phyloP scores from a whole-genome alignment of 306 rosid genomes.

The Trifolium fragiferum region DNA sequence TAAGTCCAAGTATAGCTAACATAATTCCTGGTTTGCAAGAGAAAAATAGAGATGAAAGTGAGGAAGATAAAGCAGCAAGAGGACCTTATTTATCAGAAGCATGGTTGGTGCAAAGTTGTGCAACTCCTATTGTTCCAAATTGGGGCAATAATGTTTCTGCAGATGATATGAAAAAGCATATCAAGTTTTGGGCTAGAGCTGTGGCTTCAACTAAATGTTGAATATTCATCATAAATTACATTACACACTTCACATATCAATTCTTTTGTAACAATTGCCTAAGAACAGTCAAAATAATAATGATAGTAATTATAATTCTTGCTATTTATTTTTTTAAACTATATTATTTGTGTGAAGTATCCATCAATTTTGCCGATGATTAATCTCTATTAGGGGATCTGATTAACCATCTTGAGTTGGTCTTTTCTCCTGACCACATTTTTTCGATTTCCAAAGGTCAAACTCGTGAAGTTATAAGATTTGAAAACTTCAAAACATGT shows the following conservation, averaged over 20 bases:
- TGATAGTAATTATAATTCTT: constrained; percentile 2
- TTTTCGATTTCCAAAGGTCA: background rate
- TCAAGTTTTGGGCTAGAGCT: constrained; percentile 92
- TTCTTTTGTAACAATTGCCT: constrained; percentile 35
- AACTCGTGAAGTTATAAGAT: background rate
- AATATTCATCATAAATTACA: constrained; percentile 29
- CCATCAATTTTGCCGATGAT: background rate
- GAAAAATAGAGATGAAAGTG: constrained; percentile 56
- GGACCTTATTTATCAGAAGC: constrained; percentile 94
- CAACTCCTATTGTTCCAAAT: constrained; percentile 66
- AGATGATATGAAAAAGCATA: constrained; percentile 71
- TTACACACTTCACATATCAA: constrained; percentile 31
- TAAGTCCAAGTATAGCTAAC: constrained; percentile 65
- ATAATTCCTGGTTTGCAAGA: constrained; percentile 88
- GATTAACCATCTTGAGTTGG: background rate
- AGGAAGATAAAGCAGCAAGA: constrained; percentile 50
- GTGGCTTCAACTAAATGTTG: constrained; percentile 80
- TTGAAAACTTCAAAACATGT: no score
- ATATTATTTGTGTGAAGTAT: background rate
- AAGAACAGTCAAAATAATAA: background rate
- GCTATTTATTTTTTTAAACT: constrained; percentile 12
- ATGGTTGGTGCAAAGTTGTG: constrained; percentile 69
- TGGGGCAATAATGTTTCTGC: constrained; percentile 58
- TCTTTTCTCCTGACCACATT: background rate
- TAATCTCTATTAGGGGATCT: background rate